A percentile compares a stretch with the other conserved stretches of the same genome.
Conservation (phyloP, 2,329 filamentous ascomycete species). For the Nothopassalora personata region DNA sequence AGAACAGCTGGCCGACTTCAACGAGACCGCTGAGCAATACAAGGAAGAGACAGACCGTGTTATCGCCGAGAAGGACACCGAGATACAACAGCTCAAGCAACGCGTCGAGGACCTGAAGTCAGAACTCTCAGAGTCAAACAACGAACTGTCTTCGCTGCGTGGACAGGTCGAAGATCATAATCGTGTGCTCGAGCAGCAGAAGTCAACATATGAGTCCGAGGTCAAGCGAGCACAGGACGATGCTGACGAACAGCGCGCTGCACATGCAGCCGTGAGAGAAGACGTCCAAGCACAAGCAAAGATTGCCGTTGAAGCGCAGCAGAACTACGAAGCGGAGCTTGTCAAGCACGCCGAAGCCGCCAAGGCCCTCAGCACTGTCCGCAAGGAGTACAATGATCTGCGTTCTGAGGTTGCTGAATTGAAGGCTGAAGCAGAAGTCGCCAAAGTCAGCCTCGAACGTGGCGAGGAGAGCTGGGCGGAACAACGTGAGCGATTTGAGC, state of each 20-base stretch:
- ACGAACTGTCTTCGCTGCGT: slow-evolving; percentile 72
- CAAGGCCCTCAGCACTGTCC: slow-evolving; percentile 71
- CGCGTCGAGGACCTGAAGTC: slow-evolving; percentile 76
- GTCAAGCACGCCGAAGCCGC: slow-evolving; percentile 95
- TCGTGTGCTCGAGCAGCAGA: slow-evolving; percentile 74
- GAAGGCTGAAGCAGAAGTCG: slow-evolving; percentile 77
- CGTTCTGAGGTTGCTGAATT: slow-evolving; percentile 71
- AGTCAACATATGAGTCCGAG: slow-evolving; percentile 70
- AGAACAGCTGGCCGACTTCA: slow-evolving; percentile 75
- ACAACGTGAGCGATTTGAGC: slow-evolving; percentile 71
- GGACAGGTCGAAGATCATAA: slow-evolving; percentile 72
- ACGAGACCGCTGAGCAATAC: slow-evolving; percentile 77
- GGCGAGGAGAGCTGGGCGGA: slow-evolving; percentile 87
- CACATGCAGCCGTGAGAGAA: slow-evolving; percentile 79
- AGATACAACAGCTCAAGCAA: slow-evolving; percentile 75
- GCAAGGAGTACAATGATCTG: slow-evolving; percentile 73
- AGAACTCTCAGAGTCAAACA: slow-evolving; percentile 76
- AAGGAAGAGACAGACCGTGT: slow-evolving; percentile 76
- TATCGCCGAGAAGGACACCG: slow-evolving; percentile 70
- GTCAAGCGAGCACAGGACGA: slow-evolving; percentile 77
- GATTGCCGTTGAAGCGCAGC: slow-evolving; percentile 86
- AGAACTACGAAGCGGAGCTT: slow-evolving; percentile 91
- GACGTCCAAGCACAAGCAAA: slow-evolving; percentile 90
- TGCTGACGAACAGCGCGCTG: slow-evolving; percentile 70
- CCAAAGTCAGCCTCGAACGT: slow-evolving; percentile 70